Evolutionary conservation across 192 early-diverging fungal genomes (phyloP), one percentile per base, ranked within the genome.

Genomic region (Coemansia sp.): DNA sequence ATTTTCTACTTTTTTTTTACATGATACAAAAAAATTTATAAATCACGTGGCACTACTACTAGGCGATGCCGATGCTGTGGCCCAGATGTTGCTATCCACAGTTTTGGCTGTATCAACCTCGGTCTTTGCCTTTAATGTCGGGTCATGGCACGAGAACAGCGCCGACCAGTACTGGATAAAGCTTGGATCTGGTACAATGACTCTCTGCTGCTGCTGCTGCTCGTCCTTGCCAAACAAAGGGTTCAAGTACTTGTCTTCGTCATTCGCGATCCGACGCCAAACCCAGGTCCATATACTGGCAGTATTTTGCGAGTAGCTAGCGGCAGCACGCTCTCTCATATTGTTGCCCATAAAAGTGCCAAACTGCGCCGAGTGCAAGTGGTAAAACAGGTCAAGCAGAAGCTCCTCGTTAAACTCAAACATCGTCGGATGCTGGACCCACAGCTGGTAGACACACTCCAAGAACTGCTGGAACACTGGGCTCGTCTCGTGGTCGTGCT

Each of bases 401-500:
- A 96, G 87, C 24, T 85, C 72, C 75, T 97, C 94, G 70, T 91
- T 93, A 68, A 95, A 99, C 86, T 97, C 96, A 80, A 99, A 99
- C 64, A 93, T 89, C 3, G 90, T 90, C 13, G 97, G 96, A 65
- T 89, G 90, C 80, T 96, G 93, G 24, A 83, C 86, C 86, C 92
- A 92, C 15, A 97, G 80, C 81, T 99, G 97, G 82, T 93, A 99
- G 34, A 96, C 88, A 82, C 95, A 97, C 79, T 99, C 97, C 15
- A 99, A 85, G 70, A 98, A 99, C 84, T 99, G 97, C 46, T 96
- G 91, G 77, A 99, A 99, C 12, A 99, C 91, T 13, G 97, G 97
- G 31, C 92, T 93, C 0, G 94, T 93, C 74, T 99, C 97, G 16
- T 88, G 79, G 65, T 89, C 87, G 61, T 91, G 90, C 44, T 79